Evolutionary conservation across 2,329 filamentous ascomycete genomes (phyloP), one percentile per base, ranked within the genome.

Genomic region (Ceratocystis smalleyi): DNA sequence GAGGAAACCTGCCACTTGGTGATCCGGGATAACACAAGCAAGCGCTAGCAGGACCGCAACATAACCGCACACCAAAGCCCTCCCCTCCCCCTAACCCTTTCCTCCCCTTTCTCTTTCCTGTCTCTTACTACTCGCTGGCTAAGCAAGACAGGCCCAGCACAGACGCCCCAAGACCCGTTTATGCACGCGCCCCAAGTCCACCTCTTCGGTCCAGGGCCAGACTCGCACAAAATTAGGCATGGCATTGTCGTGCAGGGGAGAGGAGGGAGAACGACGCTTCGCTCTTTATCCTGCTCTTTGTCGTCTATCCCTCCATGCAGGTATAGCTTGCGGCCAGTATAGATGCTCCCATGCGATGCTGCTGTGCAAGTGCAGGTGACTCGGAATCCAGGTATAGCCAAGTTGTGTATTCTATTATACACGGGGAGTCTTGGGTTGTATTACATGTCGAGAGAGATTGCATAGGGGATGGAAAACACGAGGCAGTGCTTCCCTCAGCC

Each of bases 1-100:
- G 51, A 57, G 51, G 51, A 57, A 57, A 57, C 51, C 51, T 57
- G 27, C 51, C 51, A 57, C 17, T 24, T 57, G 27, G 51, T 57
- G 51, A 30, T 32, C 51, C 27, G 51, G 51, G 27, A 57, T 2
- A 5, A 17, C 7, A 17, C 27, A 30, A 30, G 7, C 51, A n/a
- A 17, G 27, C 27, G 27, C 27, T 32, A 57, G 22, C 49, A 27
- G 22, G 5, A 55, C 51, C 32, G 19, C 45, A 49, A 8, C n/a
- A 49, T 49, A 8, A 7, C 19, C 12, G 12, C 47, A 49, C 22
- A 24, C 10, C n/a, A 49, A 32, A 32, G 32, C 32, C 32, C 32
- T 32, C 32, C 32, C 32, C 8, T 8, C 32, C 32, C 32, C 10
- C 32, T 32, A 32, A 32, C 32, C 32, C 32, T 35, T 35, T 10